Evolutionary conservation across 2,329 filamentous ascomycete genomes (phyloP).

Genomic region (Metarhizium humberi): DNA sequence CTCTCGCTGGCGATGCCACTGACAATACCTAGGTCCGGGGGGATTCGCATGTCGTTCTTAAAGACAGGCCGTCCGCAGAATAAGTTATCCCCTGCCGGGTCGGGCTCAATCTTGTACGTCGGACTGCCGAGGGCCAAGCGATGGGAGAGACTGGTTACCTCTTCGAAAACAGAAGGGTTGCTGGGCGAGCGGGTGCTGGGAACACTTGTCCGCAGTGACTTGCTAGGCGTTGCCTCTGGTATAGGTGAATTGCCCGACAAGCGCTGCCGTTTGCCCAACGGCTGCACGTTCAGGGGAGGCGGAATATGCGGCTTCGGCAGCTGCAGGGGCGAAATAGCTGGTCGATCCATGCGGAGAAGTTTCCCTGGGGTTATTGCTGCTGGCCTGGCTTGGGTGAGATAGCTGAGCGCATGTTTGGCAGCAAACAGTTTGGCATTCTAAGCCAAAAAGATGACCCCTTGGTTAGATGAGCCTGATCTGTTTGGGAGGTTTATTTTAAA

Average conservation of each 20-base stretch:
- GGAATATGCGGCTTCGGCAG: background rate
- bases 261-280: background rate
- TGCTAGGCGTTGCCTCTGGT: background rate
- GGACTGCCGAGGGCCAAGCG: constrained; percentile 24
- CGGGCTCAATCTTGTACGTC: constrained; percentile 20
- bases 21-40: constrained; percentile 24
- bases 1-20: constrained; percentile 22
- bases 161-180: constrained; percentile 11
- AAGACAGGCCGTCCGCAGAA: constrained; percentile 29
- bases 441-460: no score
- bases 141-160: constrained; percentile 22
- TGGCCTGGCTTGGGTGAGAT: constrained; percentile 17
- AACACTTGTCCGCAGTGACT: background rate
- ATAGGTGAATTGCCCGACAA: background rate
- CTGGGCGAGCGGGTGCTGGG: background rate
- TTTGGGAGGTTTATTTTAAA: no score
- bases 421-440: constrained; percentile 43
- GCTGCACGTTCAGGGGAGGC: background rate
- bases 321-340: background rate
- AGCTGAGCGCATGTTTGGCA: constrained; percentile 36
- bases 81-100: constrained; percentile 13
- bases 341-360: no score
- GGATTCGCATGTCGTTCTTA: constrained; percentile 18
- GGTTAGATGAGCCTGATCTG: no score
- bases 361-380: background rate